Evolutionary conservation across 139 green algal genomes (phyloP).

Genomic region (Coelastrella sp.): DNA sequence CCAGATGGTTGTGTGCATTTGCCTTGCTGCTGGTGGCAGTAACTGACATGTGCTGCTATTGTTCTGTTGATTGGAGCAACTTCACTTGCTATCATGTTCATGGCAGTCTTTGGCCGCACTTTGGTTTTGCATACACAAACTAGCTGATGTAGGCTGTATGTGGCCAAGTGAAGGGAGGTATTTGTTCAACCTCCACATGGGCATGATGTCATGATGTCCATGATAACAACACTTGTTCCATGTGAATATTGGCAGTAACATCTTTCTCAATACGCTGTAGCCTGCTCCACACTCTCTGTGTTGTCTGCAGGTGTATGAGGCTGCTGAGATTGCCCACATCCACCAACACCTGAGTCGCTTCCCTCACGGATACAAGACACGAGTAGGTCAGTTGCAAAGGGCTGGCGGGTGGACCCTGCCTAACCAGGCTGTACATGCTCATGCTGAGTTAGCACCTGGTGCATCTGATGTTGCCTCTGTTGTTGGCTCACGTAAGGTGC

Average conservation of each 20-base stretch:
- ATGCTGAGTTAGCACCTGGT: too few species aligned
- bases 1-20: neutral
- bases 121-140: too few species aligned
- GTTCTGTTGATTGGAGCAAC: neutral
- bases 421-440: too few species aligned
- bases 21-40: neutral
- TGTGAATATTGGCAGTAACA: neutral
- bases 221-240: too few species aligned
- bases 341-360: conserved; percentile 73
- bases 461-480: too few species aligned
- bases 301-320: conserved; percentile 62
- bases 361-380: conserved; percentile 80
- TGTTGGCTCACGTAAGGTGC: too few species aligned
- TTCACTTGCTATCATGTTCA: neutral
- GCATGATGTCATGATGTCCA: too few species aligned
- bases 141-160: too few species aligned
- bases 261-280: conserved; percentile 16
- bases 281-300: neutral
- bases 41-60: neutral
- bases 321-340: conserved; percentile 77
- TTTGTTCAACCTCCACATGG: too few species aligned
- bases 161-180: too few species aligned
- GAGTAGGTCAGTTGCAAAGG: conserved; percentile 73
- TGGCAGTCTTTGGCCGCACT: neutral
- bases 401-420: too few species aligned